Evolutionary conservation across 306 rosid genomes (phyloP).

Genomic region (Arachis hypogaea): DNA sequence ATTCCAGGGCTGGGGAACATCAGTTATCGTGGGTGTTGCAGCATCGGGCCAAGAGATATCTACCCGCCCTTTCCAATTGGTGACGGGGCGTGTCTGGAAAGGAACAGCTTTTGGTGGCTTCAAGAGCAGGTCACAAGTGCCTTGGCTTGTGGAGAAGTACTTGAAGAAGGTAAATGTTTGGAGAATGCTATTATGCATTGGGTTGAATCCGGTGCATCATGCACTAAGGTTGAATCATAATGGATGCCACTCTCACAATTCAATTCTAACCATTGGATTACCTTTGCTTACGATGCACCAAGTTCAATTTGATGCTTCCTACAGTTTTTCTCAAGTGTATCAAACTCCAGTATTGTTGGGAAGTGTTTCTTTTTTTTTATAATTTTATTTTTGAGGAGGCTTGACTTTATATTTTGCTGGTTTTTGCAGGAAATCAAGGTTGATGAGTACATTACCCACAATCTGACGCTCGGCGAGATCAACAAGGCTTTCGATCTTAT

Average conservation of each 20-base stretch:
- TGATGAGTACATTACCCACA: slow-evolving; percentile 89
- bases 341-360: slow-evolving; percentile 19
- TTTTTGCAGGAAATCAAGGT: slow-evolving; percentile 86
- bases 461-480: slow-evolving; percentile 68
- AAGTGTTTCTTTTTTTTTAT: neutral
- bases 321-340: slow-evolving; percentile 6
- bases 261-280: too few relatives aligned
- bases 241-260: too few relatives aligned
- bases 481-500: slow-evolving; percentile 85
- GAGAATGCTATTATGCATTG: too few relatives aligned
- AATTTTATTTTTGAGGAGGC: neutral
- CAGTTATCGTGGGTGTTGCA: slow-evolving; percentile 92
- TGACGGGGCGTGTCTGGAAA: slow-evolving; percentile 94
- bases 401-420: slow-evolving; percentile 5
- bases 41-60: slow-evolving; percentile 95
- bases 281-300: too few relatives aligned
- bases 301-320: neutral
- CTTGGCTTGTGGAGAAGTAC: slow-evolving; percentile 96
- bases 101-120: slow-evolving; percentile 98
- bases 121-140: slow-evolving; percentile 97
- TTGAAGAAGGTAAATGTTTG: slow-evolving; percentile 71
- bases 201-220: too few relatives aligned
- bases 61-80: slow-evolving; percentile 93
- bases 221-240: too few relatives aligned
- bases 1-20: slow-evolving; percentile 92